These are phyloP conservation scores for Gaertneriomyces semiglobifer DNA, from an alignment of 192 early-diverging fungal species.

Conservation along the genomic window DNA sequence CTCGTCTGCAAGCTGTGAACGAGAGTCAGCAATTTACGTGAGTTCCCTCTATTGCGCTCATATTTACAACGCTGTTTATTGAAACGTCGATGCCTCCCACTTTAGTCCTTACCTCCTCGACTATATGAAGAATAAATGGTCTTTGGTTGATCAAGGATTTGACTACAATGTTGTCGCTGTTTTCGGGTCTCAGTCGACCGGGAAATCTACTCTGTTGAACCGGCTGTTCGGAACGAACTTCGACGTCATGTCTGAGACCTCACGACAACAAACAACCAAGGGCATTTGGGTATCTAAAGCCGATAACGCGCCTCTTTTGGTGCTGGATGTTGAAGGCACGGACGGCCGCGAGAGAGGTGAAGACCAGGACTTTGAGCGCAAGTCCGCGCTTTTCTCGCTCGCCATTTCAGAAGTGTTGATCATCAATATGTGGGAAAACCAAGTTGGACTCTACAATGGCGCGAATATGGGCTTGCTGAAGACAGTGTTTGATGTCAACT, in stretches of 20 bases:
- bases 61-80: constrained; percentile 2
- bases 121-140: constrained; percentile 84
- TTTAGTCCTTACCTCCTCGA: constrained; percentile 61
- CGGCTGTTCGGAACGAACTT: constrained; percentile 91
- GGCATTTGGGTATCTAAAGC: constrained; percentile 95
- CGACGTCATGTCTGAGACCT: constrained; percentile 89
- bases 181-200: constrained; percentile 98
- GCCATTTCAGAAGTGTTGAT: constrained; percentile 93
- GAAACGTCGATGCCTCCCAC: not conserved
- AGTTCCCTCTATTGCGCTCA: constrained; percentile 4
- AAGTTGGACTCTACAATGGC: constrained; percentile 95
- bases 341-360: constrained; percentile 98
- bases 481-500: constrained; percentile 97
- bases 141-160: constrained; percentile 78
- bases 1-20: constrained; percentile 68
- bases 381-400: constrained; percentile 94
- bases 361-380: constrained; percentile 95
- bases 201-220: constrained; percentile 97
- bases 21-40: constrained; percentile 81
- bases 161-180: constrained; percentile 96
- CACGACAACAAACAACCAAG: constrained; percentile 85
- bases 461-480: constrained; percentile 98
- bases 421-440: constrained; percentile 97
- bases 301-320: constrained; percentile 73
- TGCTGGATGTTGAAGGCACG: constrained; percentile 98